Conservation (phyloP, 2,329 filamentous ascomycete genomes). For the Fusarium sororula region DNA sequence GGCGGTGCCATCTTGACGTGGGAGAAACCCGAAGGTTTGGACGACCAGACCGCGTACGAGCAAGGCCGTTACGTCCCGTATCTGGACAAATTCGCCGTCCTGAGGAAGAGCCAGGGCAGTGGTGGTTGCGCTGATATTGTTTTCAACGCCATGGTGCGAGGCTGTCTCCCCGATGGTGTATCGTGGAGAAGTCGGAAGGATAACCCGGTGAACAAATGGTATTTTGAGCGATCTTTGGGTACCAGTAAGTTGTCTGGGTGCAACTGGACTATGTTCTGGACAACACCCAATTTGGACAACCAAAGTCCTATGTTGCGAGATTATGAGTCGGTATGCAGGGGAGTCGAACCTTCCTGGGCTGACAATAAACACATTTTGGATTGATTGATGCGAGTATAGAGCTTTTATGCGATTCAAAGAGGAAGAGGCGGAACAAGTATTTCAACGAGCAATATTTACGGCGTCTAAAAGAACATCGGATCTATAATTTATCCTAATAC, state of each 20-base stretch:
- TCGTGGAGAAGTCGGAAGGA: slow-evolving; percentile 91
- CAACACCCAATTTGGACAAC: slow-evolving; percentile 71
- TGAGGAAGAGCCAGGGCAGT: slow-evolving; percentile 86
- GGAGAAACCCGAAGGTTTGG: slow-evolving; percentile 76
- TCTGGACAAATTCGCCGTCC: slow-evolving; percentile 95
- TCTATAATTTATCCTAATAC: background rate
- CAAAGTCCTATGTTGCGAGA: slow-evolving; percentile 67
- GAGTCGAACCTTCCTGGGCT: slow-evolving; percentile 70
- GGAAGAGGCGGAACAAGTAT: background rate
- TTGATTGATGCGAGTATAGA: slow-evolving; percentile 44
- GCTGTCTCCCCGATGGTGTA: slow-evolving; percentile 87
- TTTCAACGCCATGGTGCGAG: slow-evolving; percentile 93
- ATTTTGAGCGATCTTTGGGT: slow-evolving; percentile 89
- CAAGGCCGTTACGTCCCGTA: slow-evolving; percentile 83
- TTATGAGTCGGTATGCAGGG: slow-evolving; percentile 79
- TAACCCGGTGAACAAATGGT: slow-evolving; percentile 99
- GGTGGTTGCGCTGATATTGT: slow-evolving; percentile 95
- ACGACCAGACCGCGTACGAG: slow-evolving; percentile 62
- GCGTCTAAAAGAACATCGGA: background rate
- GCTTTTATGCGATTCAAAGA: background rate
- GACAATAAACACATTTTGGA: slow-evolving; percentile 67
- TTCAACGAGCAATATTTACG: background rate
- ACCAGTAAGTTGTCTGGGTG: slow-evolving; percentile 83
- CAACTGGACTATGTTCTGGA: slow-evolving; percentile 99
- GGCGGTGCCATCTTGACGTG: slow-evolving; percentile 94